Evolutionary conservation across 139 green algal species (phyloP), one percentile per base, ranked within the genome.

Genomic region (Volvox africanus): DNA sequence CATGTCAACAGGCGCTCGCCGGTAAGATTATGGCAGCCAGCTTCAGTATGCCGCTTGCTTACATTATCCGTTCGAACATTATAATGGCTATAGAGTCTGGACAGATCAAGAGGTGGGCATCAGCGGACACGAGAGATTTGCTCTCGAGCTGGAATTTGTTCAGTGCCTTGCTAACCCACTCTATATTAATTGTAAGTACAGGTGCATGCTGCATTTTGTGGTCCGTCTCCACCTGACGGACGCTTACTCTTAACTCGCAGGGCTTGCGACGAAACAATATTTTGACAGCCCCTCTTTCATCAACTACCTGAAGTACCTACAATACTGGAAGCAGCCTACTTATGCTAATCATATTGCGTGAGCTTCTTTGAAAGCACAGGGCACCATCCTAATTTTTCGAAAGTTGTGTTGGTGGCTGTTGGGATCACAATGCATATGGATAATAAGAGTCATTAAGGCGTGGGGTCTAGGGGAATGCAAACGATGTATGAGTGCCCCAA

Each of bases 61-160:
- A 9, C 9, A 55, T 55, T 55, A 55, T 14, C 5, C 5, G 5
- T 79, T 79, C 18, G 17, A 18, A 79, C 9, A 77, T 21, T 22
- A 68, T 82, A 12, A 73, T 30, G 21, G 24, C 21, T 73, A 20
- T 36, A 93, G 89, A 30, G 80, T 33, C 0, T 92, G 37, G 33
- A 87, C 62, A 5, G 92, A 93, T 30, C n/a, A 69, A 50, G 83
- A 91, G 26, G 69, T 88, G 22, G 93, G 92, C 35, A 92, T 89
- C 37, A 76, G 14, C 19, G 90, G 95, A 0, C 18, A 87, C 0
- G 81, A 96, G 28, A 92, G 97, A 3, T 99, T 99, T 82, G 82
- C 95, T 2, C 87, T 98, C 12, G 98, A 99, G 83, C 95, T 99
- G 35, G 98, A 99, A 93, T 99, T 99, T 89, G 90, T 99, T 37